Base-by-base conservation (phyloP, 2,329 filamentous ascomycete genomes). In the Pyrenophora seminiperda region DNA sequence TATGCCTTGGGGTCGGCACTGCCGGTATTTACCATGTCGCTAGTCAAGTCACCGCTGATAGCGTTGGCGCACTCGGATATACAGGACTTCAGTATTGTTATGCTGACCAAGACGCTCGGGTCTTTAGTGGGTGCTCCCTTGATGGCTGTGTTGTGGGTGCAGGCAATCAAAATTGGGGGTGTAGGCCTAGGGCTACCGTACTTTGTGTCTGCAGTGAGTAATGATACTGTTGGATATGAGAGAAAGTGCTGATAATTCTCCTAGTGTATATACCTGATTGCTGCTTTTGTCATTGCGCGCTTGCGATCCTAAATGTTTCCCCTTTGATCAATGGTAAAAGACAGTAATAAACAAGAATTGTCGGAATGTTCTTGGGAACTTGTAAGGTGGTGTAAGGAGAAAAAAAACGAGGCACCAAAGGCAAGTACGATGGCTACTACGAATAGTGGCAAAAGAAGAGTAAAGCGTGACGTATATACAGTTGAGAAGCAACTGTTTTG, bases 1-100 rank as follows among this genome's bases (percentile, higher is more conserved):
- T 74, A 74, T 40, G 72, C 72, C 7, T 53, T 72, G 7, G 72
- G 72, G 9, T 74, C 72, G 7, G 71, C 72, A 7, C 57, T 73
- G 11, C 71, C 72, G 0, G 70, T 73, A 4, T 74, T 74, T 47
- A 72, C 69, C 0, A 71, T 72, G 63, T 71, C 70, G 5, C 57
- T 73, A 5, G 68, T 73, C 20, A 72, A 72, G 43, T 68, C 67
- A 5, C 61, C 63, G 2, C 55, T 70, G 5, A 65, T 73, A 17
- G 64, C 70, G 3, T 37, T 68, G 0, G 46, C 52, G 11, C 53
- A 64, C 17, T 63, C 59, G 2, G 59, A 68, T 17, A 61, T 63
- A 7, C 66, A 72, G 43, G 70, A 72, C 42, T 73, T 73, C 39
- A 71, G 67, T 36, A 70, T 74, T 17, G 66, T 72, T 13, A 73